Base-by-base conservation (phyloP, 257 asterid genomes). In the Rehmannia glutinosa region DNA sequence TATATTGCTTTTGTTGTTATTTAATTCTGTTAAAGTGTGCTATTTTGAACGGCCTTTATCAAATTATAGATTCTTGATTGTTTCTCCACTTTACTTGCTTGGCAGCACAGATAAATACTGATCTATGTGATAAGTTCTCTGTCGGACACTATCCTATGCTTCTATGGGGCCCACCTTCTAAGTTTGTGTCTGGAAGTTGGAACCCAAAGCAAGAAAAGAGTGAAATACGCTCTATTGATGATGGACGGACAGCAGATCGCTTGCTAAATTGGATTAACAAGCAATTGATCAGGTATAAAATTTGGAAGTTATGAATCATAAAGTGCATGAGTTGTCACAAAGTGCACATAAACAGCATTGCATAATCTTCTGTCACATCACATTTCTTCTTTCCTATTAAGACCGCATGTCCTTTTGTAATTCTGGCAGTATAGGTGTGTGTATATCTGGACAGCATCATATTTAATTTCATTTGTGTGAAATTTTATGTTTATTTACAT, bases 21-120 rank as follows among this genome's bases (percentile, higher is more conserved):
- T n/a, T 47, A 13, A 8, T 24, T 69, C 0, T 20, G 28, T 27
- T 27, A 5, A 32, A 52, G 6, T 46, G 21, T 65, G 45, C 11
- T n/a, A n/a, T n/a, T 55, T 24, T 71, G 64, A 64, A 25, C 70
- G 57, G 46, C 35, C 30, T 17, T 52, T 42, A 30, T 24, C 65
- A 53, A 46, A 25, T 62, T 54, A 64, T 67, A 64, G 69, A 75
- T 56, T 70, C 81, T 84, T 84, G 80, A 77, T 64, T 75, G 68
- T 36, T 53, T 62, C 42, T 61, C 57, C 54, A 45, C 72, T 78
- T 79, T 76, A 68, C 73, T 80, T 86, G 68, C 81, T 84, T 86
- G 98, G 85, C 98, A 93, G 95, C 87, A 82, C 98, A 93, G 98
- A 77, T 84, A 81, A 93, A 93, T 73, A 77, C 78, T 30, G 72